Evolutionary conservation across 1,284 basidiomycete species (phyloP).

Genomic region (Fomes fomentarius): DNA sequence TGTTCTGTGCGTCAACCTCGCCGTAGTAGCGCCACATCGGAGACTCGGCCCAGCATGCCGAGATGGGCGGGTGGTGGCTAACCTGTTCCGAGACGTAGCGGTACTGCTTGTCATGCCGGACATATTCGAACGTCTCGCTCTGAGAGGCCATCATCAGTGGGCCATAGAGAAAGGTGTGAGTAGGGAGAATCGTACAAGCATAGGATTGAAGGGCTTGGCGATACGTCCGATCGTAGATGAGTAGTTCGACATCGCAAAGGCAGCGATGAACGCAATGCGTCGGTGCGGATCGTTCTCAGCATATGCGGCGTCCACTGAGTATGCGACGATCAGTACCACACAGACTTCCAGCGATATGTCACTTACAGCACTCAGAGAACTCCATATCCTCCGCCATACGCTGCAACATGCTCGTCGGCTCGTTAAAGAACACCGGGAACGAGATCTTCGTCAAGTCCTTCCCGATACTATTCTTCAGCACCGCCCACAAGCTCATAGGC

Average conservation of each 20-base stretch:
- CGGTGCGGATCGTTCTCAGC: constrained; percentile 78
- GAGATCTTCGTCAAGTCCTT: constrained; percentile 97
- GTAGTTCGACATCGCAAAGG: constrained; percentile 99
- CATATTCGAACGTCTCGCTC: constrained; percentile 95
- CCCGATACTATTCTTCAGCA: constrained; percentile 95
- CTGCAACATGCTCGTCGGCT: constrained; percentile 95
- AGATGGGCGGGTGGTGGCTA: constrained; percentile 95
- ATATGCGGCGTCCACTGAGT: constrained; percentile 81
- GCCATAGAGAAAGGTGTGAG: background rate
- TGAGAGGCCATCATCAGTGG: constrained; percentile 27
- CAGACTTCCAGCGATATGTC: constrained; percentile 1
- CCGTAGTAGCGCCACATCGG: constrained; percentile 93
- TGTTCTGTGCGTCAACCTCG: constrained; percentile 92
- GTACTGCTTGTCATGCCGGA: constrained; percentile 85
- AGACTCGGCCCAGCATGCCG: constrained; percentile 95
- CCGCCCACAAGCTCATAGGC: constrained; percentile 92
- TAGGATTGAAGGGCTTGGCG: constrained; percentile 95
- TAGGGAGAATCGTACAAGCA: constrained; percentile 62
- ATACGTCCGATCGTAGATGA: constrained; percentile 94
- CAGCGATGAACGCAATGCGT: constrained; percentile 92
- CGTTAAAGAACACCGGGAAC: constrained; percentile 97
- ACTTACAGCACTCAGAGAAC: constrained; percentile 89
- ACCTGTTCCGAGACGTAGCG: constrained; percentile 96
- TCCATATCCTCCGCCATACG: constrained; percentile 95
- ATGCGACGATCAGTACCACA: background rate